These are phyloP conservation scores for Teratosphaeria pseudoeucalypti DNA, from an alignment of 2,329 filamentous ascomycete species.

Conservation along the genomic window DNA sequence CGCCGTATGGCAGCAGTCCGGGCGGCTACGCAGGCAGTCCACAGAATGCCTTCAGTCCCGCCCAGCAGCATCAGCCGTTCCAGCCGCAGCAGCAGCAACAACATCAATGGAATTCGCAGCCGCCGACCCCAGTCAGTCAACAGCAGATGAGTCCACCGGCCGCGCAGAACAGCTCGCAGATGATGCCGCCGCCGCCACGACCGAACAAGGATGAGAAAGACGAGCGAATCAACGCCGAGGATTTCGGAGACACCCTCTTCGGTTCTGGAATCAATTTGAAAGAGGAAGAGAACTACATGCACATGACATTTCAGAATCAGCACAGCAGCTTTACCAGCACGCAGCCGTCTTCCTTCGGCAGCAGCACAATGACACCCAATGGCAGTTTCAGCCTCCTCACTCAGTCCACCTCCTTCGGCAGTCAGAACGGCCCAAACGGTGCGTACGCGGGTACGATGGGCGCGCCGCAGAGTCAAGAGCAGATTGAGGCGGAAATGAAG, in stretches of 20 bases:
- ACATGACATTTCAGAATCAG: constrained; percentile 51
- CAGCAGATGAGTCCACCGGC: constrained; percentile 6
- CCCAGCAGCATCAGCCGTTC: constrained; percentile 18
- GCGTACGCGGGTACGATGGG: constrained; percentile 35
- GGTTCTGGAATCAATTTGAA: constrained; percentile 79
- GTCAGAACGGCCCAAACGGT: constrained; percentile 17
- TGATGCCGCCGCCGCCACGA: constrained; percentile 54
- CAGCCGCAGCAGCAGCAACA: constrained; percentile 6
- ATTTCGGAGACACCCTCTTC: constrained; percentile 72
- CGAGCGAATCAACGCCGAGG: constrained; percentile 52
- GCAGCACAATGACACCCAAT: constrained; percentile 32
- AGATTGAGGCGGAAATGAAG: constrained; percentile 56
- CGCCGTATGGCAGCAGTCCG: constrained; percentile 17
- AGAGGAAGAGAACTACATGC: constrained; percentile 74
- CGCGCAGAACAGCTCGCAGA: constrained; percentile 6
- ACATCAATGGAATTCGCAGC: constrained; percentile 10
- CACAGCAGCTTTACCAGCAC: constrained; percentile 26
- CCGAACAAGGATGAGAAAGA: constrained; percentile 47
- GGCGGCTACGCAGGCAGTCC: constrained; percentile 15
- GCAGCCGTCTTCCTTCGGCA: constrained; percentile 38
- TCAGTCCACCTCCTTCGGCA: constrained; percentile 32
- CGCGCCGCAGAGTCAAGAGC: constrained; percentile 50
- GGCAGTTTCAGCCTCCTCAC: constrained; percentile 37
- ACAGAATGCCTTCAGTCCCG: constrained; percentile 22
- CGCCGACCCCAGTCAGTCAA: constrained; percentile 6